Percentiles rank a stretch among this genome's conserved stretches.
Evolutionary conservation across 1,284 basidiomycete genomes (phyloP).

Genomic region (Pseudozyma sp.): DNA sequence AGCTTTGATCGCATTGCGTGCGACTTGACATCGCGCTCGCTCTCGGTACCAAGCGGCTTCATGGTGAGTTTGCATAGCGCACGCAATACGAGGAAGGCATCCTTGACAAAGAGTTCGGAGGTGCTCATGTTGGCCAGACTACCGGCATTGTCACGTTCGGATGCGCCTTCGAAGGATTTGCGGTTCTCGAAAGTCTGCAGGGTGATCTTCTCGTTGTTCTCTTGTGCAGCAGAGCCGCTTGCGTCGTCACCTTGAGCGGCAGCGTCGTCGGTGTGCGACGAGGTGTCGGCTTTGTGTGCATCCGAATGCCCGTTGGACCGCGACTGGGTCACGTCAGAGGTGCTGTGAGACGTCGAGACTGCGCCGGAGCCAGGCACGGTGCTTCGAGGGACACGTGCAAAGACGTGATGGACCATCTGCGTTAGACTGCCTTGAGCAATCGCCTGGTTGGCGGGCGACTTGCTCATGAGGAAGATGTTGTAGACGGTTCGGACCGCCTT

Average conservation of each 20-base stretch:
- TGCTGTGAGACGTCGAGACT: slow-evolving; percentile 33
- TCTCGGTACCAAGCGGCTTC: slow-evolving; percentile 66
- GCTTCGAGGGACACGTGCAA: slow-evolving; percentile 60
- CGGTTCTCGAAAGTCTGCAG: slow-evolving; percentile 61
- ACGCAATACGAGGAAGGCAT: slow-evolving; percentile 67
- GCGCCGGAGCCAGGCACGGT: slow-evolving; percentile 6
- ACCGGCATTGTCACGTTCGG: slow-evolving; percentile 58
- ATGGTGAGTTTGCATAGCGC: slow-evolving; percentile 68
- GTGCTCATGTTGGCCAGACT: slow-evolving; percentile 58
- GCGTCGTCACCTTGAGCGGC: slow-evolving; percentile 12
- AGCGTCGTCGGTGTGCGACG: slow-evolving; percentile 2
- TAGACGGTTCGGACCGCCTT: slow-evolving; percentile 71
- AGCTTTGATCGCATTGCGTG: slow-evolving; percentile 68
- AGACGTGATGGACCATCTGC: slow-evolving; percentile 67
- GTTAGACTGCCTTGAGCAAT: slow-evolving; percentile 66
- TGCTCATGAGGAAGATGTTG: slow-evolving; percentile 67
- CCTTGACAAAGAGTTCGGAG: slow-evolving; percentile 66
- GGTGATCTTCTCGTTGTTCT: slow-evolving; percentile 52
- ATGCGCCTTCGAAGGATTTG: slow-evolving; percentile 64
- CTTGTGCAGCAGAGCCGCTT: slow-evolving; percentile 9
- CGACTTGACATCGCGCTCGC: slow-evolving; percentile 66
- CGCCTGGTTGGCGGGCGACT: slow-evolving; percentile 63
- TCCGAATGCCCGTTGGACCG: slow-evolving; percentile 15
- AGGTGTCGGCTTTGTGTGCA: slow-evolving; percentile 1
- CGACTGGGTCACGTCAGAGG: slow-evolving; percentile 21